Evolutionary conservation across 768 basidiomycete species (phyloP).

Genomic region (Clitopilus hobsonii): DNA sequence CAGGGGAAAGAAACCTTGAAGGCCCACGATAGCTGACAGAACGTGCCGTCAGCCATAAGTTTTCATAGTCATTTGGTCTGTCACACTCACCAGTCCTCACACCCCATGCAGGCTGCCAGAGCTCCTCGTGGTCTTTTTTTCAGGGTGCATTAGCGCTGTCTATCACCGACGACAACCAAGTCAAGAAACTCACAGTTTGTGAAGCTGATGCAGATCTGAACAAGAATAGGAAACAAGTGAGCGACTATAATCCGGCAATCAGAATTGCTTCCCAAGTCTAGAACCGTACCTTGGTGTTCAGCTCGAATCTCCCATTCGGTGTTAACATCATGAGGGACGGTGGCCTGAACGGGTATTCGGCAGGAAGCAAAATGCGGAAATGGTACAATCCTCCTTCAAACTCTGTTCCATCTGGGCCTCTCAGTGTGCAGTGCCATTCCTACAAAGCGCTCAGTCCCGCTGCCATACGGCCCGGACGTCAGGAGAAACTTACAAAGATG

Average conservation of each 20-base stretch:
- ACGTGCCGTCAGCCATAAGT: conserved; percentile 1
- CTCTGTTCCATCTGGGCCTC: conserved; percentile 83
- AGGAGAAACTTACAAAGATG: conserved; percentile 67
- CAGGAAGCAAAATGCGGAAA: conserved; percentile 83
- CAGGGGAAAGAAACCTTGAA: conserved; percentile 86
- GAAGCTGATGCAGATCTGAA: conserved; percentile 88
- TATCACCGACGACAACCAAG: neutral
- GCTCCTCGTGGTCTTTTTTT: conserved; percentile 90
- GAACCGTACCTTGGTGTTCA: conserved; percentile 79
- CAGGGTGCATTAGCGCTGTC: no score
- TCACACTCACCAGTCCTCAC: conserved; percentile 85
- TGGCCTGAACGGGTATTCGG: conserved; percentile 95
- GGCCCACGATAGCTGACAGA: conserved; percentile 70
- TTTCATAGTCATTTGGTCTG: neutral
- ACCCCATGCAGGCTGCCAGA: conserved; percentile 99
- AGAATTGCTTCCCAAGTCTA: neutral
- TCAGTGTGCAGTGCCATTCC: conserved; percentile 98
- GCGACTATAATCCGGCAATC: neutral
- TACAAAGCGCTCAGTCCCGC: conserved; percentile 19
- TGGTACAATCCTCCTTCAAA: conserved; percentile 97
- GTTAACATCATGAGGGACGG: conserved; percentile 96
- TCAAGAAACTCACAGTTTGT: conserved; percentile 64
- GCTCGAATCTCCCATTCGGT: conserved; percentile 94
- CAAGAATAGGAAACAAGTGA: conserved; percentile 1
- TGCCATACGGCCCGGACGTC: neutral